Conservation (phyloP, 2,329 filamentous ascomycete species). For the Fragosphaeria purpurea region DNA sequence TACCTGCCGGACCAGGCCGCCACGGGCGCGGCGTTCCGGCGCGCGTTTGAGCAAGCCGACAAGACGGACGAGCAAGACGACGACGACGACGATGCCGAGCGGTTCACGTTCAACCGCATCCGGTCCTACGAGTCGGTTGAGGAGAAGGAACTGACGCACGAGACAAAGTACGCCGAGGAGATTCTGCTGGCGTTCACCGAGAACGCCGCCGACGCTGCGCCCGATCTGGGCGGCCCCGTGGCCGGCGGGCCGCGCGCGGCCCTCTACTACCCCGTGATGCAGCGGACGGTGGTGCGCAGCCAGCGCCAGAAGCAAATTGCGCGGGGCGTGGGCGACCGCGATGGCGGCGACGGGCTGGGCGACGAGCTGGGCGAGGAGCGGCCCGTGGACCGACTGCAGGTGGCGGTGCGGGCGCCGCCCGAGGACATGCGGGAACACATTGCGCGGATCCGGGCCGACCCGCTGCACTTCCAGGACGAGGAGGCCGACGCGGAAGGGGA, state of each 20-base stretch:
- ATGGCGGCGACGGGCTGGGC: constrained; percentile 23
- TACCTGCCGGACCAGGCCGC: constrained; percentile 44
- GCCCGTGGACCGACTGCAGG: constrained; percentile 45
- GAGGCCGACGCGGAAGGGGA: constrained; percentile 20
- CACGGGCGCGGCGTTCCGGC: constrained; percentile 45
- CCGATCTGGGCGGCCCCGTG: constrained; percentile 23
- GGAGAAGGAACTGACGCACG: constrained; percentile 45
- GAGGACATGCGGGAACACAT: constrained; percentile 44
- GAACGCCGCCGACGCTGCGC: constrained; percentile 24
- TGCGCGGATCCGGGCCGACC: constrained; percentile 41
- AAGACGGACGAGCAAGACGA: constrained; percentile 41
- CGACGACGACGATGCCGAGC: constrained; percentile 32
- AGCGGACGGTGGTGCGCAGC: constrained; percentile 51
- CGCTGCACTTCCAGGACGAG: constrained; percentile 37
- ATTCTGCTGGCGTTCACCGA: constrained; percentile 50
- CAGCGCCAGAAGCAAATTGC: constrained; percentile 55
- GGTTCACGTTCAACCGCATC: constrained; percentile 52
- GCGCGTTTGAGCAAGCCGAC: constrained; percentile 50
- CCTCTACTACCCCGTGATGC: constrained; percentile 61
- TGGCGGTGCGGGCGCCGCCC: constrained; percentile 44
- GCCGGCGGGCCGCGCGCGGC: constrained; percentile 44
- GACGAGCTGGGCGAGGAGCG: constrained; percentile 27
- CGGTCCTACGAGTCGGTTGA: constrained; percentile 55
- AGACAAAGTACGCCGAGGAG: constrained; percentile 54
- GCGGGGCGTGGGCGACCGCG: constrained; percentile 36